phyloP scores from a whole-genome alignment of 2,329 filamentous ascomycete species.

The Pleurostoma richardsiae region DNA sequence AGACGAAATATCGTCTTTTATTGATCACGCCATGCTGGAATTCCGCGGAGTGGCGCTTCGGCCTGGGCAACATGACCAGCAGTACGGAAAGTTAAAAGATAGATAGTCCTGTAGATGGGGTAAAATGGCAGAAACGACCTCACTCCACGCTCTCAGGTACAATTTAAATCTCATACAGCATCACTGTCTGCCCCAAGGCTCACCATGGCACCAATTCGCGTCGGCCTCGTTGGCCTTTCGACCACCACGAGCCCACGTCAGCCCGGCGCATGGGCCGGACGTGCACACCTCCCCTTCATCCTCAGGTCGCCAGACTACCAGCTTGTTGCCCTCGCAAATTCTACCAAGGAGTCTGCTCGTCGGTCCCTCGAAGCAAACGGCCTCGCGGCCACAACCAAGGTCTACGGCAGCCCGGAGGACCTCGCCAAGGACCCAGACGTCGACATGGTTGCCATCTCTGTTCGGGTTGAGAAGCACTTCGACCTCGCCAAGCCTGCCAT shows the following conservation, averaged over 20 bases:
- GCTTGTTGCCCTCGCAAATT: constrained; percentile 45
- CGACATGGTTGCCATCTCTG: constrained; percentile 39
- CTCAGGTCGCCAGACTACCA: constrained; percentile 29
- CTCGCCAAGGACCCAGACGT: constrained; percentile 39
- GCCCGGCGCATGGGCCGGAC: constrained; percentile 24
- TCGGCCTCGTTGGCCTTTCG: constrained; percentile 18
- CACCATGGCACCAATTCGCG: constrained; percentile 18
- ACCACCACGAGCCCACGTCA: neutral
- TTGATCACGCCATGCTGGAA: too few relatives aligned
- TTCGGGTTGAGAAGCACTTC: constrained; percentile 37
- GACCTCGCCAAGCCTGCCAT: constrained; percentile 32
- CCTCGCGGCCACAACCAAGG: constrained; percentile 29
- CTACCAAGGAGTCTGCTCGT: constrained; percentile 31
- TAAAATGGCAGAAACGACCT: too few relatives aligned
- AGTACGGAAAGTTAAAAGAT: too few relatives aligned
- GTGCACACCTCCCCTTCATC: constrained; percentile 30
- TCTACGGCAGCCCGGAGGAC: constrained; percentile 34
- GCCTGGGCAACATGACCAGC: too few relatives aligned
- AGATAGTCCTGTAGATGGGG: too few relatives aligned
- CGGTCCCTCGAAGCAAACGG: constrained; percentile 32
- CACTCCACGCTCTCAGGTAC: too few relatives aligned
- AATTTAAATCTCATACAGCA: too few relatives aligned
- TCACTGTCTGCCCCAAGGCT: too few relatives aligned
- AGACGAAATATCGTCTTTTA: too few relatives aligned
- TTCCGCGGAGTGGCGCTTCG: too few relatives aligned